A percentile compares a stretch with the other conserved stretches of the same genome.
Evolutionary conservation across 192 early-diverging fungal genomes (phyloP).

Genomic region (Linnemannia zychae): DNA sequence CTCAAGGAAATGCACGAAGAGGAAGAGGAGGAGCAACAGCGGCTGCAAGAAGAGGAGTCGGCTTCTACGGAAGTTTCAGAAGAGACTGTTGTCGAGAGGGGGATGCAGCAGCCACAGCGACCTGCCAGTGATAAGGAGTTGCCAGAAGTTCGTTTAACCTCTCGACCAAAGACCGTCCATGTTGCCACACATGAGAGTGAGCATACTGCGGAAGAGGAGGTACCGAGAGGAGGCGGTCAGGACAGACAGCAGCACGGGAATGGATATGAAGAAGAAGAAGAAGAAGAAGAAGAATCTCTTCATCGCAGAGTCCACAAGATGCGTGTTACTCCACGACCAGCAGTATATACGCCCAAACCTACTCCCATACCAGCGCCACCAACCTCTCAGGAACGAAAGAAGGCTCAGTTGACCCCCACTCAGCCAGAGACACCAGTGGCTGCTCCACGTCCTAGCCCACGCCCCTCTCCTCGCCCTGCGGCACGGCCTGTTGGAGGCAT

Average conservation of each 20-base stretch:
- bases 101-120: background rate
- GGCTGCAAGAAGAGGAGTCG: background rate
- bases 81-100: background rate
- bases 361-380: slow-evolving; percentile 19
- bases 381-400: background rate
- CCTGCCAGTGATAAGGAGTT: background rate
- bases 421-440: slow-evolving; percentile 17
- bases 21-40: background rate
- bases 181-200: background rate
- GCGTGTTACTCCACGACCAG: background rate
- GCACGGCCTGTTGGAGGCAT: slow-evolving; percentile 37
- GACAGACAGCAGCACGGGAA: background rate
- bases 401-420: background rate
- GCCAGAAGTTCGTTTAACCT: background rate
- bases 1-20: slow-evolving; percentile 8
- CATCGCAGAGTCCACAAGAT: slow-evolving; percentile 30
- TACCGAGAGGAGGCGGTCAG: background rate
- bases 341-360: background rate
- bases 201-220: background rate
- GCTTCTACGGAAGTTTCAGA: background rate
- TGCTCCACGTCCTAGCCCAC: slow-evolving; percentile 32
- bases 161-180: background rate
- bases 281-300: slow-evolving; percentile 46
- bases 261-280: slow-evolving; percentile 25
- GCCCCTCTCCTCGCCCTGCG: slow-evolving; percentile 20